phyloP scores from a whole-genome alignment of 2,329 filamentous ascomycete species.

The Chaetomiaceae sp. region DNA sequence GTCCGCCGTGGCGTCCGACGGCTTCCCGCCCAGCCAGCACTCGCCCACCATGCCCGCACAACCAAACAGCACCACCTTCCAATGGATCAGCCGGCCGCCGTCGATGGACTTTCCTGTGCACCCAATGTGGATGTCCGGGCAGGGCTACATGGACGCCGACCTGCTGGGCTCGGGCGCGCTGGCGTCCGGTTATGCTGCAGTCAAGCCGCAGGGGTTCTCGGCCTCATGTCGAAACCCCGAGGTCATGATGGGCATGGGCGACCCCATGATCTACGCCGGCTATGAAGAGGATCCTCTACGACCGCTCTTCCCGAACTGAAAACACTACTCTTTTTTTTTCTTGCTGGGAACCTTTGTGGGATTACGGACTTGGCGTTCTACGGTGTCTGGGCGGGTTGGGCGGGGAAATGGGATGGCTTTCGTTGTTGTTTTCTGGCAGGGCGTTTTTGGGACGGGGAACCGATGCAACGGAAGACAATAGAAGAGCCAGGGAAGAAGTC shows the following conservation, averaged over 20 bases:
- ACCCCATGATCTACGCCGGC: conserved; percentile 55
- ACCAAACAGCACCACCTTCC: neutral
- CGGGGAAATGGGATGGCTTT: neutral
- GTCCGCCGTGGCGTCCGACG: conserved; percentile 27
- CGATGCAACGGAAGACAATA: neutral
- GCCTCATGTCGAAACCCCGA: conserved; percentile 46
- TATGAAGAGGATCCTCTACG: conserved; percentile 44
- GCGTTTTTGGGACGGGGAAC: neutral
- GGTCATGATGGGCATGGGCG: conserved; percentile 53
- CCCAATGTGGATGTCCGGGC: conserved; percentile 9
- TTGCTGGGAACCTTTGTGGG: too few relatives aligned
- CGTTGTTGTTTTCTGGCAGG: neutral
- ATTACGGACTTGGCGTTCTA: neutral
- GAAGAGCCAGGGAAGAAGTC: too few relatives aligned
- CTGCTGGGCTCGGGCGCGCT: conserved; percentile 30
- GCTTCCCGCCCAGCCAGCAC: conserved; percentile 11
- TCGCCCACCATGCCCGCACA: conserved; percentile 10
- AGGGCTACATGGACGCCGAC: conserved; percentile 1
- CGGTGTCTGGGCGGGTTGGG: neutral
- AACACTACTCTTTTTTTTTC: too few relatives aligned
- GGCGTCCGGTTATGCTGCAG: conserved; percentile 48
- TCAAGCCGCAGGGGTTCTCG: conserved; percentile 50
- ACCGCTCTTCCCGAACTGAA: conserved; percentile 4
- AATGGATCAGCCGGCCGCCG: conserved; percentile 5
- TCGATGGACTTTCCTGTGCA: conserved; percentile 8